Base-by-base conservation (phyloP, 106 monocot genomes). In the Dendrobium catenatum region DNA sequence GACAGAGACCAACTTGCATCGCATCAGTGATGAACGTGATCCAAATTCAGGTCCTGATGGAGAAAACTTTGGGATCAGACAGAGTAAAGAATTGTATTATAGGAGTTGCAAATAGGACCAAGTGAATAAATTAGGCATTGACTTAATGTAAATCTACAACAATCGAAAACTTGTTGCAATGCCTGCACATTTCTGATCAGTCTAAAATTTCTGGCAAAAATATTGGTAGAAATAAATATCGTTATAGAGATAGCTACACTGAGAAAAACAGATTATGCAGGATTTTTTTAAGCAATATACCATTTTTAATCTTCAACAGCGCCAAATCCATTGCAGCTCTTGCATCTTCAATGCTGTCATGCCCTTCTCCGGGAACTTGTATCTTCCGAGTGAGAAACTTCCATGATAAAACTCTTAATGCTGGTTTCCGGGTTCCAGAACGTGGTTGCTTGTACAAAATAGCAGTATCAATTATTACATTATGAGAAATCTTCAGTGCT, bases 301-400 rank as follows among this genome's bases (percentile, higher is more conserved):
- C 98, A 82, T 90, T 74, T 81, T 59, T 93, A 79, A 98, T 83
- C 78, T 98, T 98, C 70, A 92, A 58, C 15, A 98, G 64, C 67
- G 89, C 95, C 54, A 98, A 81, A 48, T 92, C 98, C 85, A 98
- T 74, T 58, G 98, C 87, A 88, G 98, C 91, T 89, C 91, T 86
- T 81, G 98, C 98, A 91, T 98, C 98, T 86, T 98, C 98, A 78
- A 86, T 70, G 81, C 98, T 98, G 46, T 98, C 98, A 86, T 98
- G 98, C 4, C 98, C 98, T 79, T 83, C 83, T 79, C 75, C 86
- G 46, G 95, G 85, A 2, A 58, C 77, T 61, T 98, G 98, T 61
- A 98, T 98, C 22, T 85, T 58, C 70, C 93, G 83, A 0, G 85
- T 83, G 58, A 98, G 98, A 90, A 88, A 95, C 59, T 83, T 98